Base-by-base conservation (phyloP, 2,329 filamentous ascomycete species). In the Paecilomyces variotii region DNA sequence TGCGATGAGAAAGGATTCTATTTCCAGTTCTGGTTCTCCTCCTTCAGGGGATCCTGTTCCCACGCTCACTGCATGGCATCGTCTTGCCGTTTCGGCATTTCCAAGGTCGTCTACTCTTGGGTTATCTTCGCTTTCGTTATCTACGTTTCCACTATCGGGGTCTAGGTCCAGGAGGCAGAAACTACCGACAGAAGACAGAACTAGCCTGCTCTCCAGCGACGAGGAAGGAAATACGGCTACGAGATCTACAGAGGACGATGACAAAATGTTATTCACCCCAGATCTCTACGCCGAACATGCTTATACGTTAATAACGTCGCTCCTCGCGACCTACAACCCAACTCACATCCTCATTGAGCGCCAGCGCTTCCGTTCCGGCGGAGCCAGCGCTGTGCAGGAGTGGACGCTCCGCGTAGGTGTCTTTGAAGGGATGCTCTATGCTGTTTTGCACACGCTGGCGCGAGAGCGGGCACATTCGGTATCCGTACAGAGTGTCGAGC, bases 361-460 rank as follows among this genome's bases (percentile, higher is more conserved):
- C 1, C 84, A 87, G 63, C 79, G 84, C 10, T 86, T 79, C 58
- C 85, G 90, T 2, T 86, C 84, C 2, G 81, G 80, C n/a, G 83
- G 87, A 7, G 80, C 76, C 0, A 75, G 83, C 0, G 82, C 85
- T 0, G 85, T 95, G 1, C 83, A 86, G 60, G 89, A 95, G 73
- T 95, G 90, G 90, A 93, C 90, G 2, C 70, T 94, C 49, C 80
- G 89, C 1, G 90, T 95, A 7, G 93, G 93, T 64, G 87, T 88
- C 66, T 81, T 95, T 25, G 90, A 95, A 71, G 84, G 85, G 3
- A 94, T 94, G 85, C 74, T 95, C 0, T 88, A 91, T 77, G 87
- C 87, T 7, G 80, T 86, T 11, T 72, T 93, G 39, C 78, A 81
- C 55, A 82, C 86, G 0, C 67, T 90, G 54, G 73, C 74, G 53